phyloP scores from a whole-genome alignment of 176 grass and related monocot genomes.

The Juncus effusus region DNA sequence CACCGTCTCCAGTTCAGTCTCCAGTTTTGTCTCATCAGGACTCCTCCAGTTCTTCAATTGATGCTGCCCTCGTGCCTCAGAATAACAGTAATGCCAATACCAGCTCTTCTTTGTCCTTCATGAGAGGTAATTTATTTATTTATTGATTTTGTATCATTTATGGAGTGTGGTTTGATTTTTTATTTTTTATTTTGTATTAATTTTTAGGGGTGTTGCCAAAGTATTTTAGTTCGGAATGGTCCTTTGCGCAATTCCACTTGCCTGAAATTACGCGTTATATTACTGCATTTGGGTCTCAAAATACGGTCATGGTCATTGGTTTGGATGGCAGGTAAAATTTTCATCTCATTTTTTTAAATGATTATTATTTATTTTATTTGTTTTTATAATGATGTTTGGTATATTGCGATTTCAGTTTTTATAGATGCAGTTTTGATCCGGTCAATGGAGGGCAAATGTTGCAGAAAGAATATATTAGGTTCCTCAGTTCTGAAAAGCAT shows the following conservation, averaged over 20 bases:
- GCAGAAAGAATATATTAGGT: conserved; percentile 39
- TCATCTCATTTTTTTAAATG: background rate
- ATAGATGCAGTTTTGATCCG: conserved; percentile 57
- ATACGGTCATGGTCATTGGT: conserved; percentile 55
- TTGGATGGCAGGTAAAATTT: conserved; percentile 64
- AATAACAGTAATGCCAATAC: conserved; percentile 36
- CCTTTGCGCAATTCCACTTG: conserved; percentile 71
- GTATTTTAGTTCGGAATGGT: conserved; percentile 89
- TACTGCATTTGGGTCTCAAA: conserved; percentile 61
- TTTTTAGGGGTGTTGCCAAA: conserved; percentile 51
- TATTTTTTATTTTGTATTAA: conserved; percentile 9
- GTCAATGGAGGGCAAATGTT: conserved; percentile 52
- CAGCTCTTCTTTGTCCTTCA: conserved; percentile 63
- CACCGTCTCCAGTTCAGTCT: conserved; percentile 9
- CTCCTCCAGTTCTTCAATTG: conserved; percentile 29
- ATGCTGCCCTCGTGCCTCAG: conserved; percentile 24
- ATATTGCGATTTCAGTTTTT: conserved; percentile 46
- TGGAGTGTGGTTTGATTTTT: background rate
- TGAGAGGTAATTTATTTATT: conserved; percentile 46
- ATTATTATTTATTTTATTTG: background rate
- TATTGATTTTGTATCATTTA: background rate
- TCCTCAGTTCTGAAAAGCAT: conserved; percentile 36
- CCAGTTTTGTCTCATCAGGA: conserved; percentile 22
- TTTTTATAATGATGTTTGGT: background rate
- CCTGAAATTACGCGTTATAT: conserved; percentile 45